Base-by-base conservation (phyloP, 2,329 filamentous ascomycete genomes). In the Talaromyces sp. region DNA sequence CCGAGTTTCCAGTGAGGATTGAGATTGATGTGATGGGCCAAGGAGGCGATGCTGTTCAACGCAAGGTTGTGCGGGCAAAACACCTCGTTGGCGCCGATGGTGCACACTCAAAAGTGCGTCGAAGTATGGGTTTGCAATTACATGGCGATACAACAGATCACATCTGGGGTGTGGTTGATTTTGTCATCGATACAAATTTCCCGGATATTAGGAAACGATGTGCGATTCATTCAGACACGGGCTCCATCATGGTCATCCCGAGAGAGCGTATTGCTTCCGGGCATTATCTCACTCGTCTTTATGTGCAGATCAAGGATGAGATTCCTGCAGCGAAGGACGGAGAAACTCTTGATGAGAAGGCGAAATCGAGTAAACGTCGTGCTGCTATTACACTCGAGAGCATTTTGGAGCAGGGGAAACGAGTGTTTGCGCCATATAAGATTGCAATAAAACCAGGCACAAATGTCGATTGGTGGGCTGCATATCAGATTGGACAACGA, bases 161-260 rank as follows among this genome's bases (percentile, higher is more conserved):
- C 72, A 87, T 92, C 29, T 92, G 90, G 89, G 89, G 89, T 51
- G 90, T 92, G 19, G 90, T 92, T 80, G 90, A 92, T 71, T 85
- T 89, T 38, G 88, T 91, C 1, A 87, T 91, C 25, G 82, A 86
- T 72, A 92, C 89, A 0, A 84, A 91, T 71, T 92, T 92, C 69
- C 90, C 90, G 0, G 90, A 94, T 73, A 91, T 93, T 71, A 89
- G 91, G 82, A 89, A 90, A 83, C 89, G 91, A 81, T 91, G 88
- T 71, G 91, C 89, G 0, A 91, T 93, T 66, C 90, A 92, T 74
- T 92, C 89, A 3, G 83, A 86, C 54, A 82, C 89, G 65, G 90
- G 91, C 1, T 92, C 89, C 19, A 88, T 93, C 72, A 91, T 93
- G 86, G 88, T 93, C 4, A 93, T 94, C 65, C 91, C 91, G 0